phyloP scores from a whole-genome alignment of 768 basidiomycete genomes.

The Clitopilus passeckerianus region DNA sequence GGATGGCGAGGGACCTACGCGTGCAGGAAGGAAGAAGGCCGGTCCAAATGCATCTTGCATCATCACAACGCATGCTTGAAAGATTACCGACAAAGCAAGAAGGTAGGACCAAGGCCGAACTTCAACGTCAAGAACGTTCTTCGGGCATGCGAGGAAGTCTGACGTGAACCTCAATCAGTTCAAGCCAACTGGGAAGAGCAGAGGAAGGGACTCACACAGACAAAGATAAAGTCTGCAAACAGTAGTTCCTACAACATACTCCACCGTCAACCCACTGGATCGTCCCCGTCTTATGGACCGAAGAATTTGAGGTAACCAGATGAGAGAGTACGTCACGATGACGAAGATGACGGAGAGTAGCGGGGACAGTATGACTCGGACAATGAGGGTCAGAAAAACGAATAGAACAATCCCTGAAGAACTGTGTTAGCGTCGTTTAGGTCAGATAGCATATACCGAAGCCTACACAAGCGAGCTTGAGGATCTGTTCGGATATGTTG shows the following conservation, averaged over 20 bases:
- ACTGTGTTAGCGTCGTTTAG: conserved; percentile 3
- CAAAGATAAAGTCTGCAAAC: conserved; percentile 64
- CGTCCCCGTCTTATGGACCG: conserved; percentile 70
- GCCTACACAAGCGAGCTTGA: conserved; percentile 62
- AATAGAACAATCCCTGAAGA: conserved; percentile 62
- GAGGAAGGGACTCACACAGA: conserved; percentile 53
- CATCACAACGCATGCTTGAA: conserved; percentile 58
- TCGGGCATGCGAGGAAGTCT: conserved; percentile 84
- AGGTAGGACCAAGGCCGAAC: conserved; percentile 63
- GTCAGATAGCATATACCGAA: not conserved
- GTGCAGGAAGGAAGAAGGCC: conserved; percentile 75
- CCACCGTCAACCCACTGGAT: conserved; percentile 58
- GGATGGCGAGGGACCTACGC: conserved; percentile 34
- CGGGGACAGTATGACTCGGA: conserved; percentile 69
- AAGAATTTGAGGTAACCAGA: conserved; percentile 86
- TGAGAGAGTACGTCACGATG: conserved; percentile 63
- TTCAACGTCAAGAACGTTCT: conserved; percentile 81
- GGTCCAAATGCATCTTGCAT: conserved; percentile 78
- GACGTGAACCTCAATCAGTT: conserved; percentile 5
- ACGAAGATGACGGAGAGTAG: conserved; percentile 64
- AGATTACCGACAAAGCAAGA: conserved; percentile 52
- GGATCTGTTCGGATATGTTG: conserved; percentile 64
- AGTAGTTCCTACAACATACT: conserved; percentile 78
- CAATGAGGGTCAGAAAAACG: conserved; percentile 64
- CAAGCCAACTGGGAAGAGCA: not conserved